Conservation (phyloP, 176 grass and related monocot species). For the Tuctoria greenei region DNA sequence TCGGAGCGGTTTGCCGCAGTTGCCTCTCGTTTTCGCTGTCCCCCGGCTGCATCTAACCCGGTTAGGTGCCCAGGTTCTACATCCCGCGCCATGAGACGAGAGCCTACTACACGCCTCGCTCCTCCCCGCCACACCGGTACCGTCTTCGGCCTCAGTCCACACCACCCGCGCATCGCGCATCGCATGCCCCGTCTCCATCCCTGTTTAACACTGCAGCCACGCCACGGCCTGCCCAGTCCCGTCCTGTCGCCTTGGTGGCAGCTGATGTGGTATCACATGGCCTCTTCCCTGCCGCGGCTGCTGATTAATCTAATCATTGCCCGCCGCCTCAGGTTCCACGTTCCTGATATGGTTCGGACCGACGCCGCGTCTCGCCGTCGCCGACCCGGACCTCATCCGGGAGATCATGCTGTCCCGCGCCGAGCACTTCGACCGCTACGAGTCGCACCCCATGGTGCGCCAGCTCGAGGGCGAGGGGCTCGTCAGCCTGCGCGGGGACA, state of each 20-base stretch:
- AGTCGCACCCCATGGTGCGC: slow-evolving; percentile 89
- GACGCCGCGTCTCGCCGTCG: slow-evolving; percentile 76
- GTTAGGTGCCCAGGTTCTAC: slow-evolving; percentile 49
- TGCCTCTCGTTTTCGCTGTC: slow-evolving; percentile 67
- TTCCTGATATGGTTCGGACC: slow-evolving; percentile 95
- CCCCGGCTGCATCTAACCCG: slow-evolving; percentile 54
- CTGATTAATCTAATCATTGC: neutral
- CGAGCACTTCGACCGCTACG: slow-evolving; percentile 90
- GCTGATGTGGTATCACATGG: slow-evolving; percentile 51
- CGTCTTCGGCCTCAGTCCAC: neutral
- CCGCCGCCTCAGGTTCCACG: slow-evolving; percentile 67
- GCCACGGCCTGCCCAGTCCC: slow-evolving; percentile 2
- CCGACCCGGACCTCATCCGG: slow-evolving; percentile 88
- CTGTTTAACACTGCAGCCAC: slow-evolving; percentile 14
- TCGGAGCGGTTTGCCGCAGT: slow-evolving; percentile 60
- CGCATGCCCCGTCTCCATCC: slow-evolving; percentile 2
- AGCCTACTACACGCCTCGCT: slow-evolving; percentile 35
- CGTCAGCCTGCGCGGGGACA: slow-evolving; percentile 89
- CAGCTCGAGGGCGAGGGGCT: slow-evolving; percentile 97
- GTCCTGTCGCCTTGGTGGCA: slow-evolving; percentile 32
- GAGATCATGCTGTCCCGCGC: slow-evolving; percentile 83
- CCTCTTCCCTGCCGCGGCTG: neutral
- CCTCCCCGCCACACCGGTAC: slow-evolving; percentile 16
- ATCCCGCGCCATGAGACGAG: slow-evolving; percentile 17
- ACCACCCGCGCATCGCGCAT: neutral